Evolutionary conservation across 176 grass and related monocot species (phyloP), one percentile per base, ranked within the genome.

Genomic region (Lolium rigidum): DNA sequence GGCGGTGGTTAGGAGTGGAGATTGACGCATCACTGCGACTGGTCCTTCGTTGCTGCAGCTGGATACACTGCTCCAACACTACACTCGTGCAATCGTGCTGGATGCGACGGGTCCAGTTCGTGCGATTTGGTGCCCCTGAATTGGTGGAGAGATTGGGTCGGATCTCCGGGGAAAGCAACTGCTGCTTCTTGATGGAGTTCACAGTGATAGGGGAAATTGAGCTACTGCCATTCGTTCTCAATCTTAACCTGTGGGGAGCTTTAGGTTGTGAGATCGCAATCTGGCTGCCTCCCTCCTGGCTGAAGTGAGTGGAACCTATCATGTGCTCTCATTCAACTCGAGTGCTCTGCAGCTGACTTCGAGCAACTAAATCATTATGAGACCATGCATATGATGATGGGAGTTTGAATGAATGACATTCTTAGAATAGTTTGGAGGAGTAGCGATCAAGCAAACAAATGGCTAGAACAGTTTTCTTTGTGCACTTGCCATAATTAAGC

Each of bases 241-340:
- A 43, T 35, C 21, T 37, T 67, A 52, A 70, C 65, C 41, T 69
- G 72, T 52, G 47, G 14, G 49, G 43, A 31, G 41, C 43, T 28
- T 65, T 80, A 65, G 3, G 49, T 28, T 74, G 82, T 35, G 31
- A 35, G 31, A 35, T n/a, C 10, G 2, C 22, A 11, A 0, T 39
- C 44, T 18, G 20, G 58, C 44, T 76, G 71, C 56, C 70, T 84
- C 18, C 83, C 43, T 84, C 28, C 44, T 20, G 74, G 17, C 0
- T 78, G 52, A 70, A 35, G 0, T 50, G 48, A 76, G 7, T 16
- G 10, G 8, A n/a, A 49, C 70, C 4, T 78, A 50, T 80, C 82
- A 79, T 83, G 85, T 81, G 85, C 60, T 80, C 80, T 26, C 80
- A 84, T 61, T 90, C 43, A 87, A 79, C 21, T 57, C 71, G 51